phyloP scores from a whole-genome alignment of 495 filamentous ascomycete species.

The Usnea hakonensis region DNA sequence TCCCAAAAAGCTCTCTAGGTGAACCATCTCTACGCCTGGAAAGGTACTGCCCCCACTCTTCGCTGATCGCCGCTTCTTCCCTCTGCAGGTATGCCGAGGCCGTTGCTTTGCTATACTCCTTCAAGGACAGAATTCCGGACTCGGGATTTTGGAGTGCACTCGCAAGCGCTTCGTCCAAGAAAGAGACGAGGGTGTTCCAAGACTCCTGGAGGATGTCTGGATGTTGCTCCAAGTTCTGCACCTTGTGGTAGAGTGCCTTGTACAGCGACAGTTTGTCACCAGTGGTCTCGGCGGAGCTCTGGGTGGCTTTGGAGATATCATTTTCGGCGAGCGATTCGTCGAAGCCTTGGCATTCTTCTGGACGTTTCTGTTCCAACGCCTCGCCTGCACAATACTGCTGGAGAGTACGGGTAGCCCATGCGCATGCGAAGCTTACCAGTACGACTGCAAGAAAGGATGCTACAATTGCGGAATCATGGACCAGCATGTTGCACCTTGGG shows the following conservation, averaged over 20 bases:
- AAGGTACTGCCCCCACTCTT: slow-evolving; percentile 32
- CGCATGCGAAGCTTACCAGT: no score
- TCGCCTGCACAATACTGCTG: no score
- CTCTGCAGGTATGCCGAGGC: slow-evolving; percentile 30
- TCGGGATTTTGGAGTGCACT: slow-evolving; percentile 17
- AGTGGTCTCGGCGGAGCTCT: no score
- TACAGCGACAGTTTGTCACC: slow-evolving; percentile 22
- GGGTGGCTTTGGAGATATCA: no score
- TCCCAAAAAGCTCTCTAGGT: slow-evolving; percentile 30
- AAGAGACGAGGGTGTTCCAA: slow-evolving; percentile 27
- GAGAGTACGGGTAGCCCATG: no score
- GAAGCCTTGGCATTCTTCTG: no score
- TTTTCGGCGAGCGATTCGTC: no score
- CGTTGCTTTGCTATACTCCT: slow-evolving; percentile 25
- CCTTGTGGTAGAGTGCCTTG: slow-evolving; percentile 34
- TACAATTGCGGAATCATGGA: no score
- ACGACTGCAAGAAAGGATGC: no score
- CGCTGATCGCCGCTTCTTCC: slow-evolving; percentile 26
- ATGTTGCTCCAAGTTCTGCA: slow-evolving; percentile 36
- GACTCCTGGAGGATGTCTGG: slow-evolving; percentile 29
- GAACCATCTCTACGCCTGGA: slow-evolving; percentile 25
- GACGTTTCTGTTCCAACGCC: no score
- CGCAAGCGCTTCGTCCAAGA: slow-evolving; percentile 30
- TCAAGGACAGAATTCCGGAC: slow-evolving; percentile 31
- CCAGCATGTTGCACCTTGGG: no score